Evolutionary conservation across 768 basidiomycete genomes (phyloP).

Genomic region (Termitomyces sp.): DNA sequence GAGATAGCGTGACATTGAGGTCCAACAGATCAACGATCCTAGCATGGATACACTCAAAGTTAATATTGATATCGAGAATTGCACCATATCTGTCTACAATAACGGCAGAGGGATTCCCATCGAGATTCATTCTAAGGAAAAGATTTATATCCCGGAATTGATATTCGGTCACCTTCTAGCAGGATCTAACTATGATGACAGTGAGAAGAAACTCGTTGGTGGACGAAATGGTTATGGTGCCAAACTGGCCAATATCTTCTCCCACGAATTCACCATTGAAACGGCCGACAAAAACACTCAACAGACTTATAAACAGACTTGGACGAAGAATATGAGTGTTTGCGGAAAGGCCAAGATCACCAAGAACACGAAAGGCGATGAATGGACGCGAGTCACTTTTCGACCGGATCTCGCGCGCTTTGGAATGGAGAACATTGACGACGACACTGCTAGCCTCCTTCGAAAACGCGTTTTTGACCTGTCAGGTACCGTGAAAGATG

Average conservation of each 20-base stretch:
- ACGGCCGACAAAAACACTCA: conserved; percentile 83
- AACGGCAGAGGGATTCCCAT: conserved; percentile 96
- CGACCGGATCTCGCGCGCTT: conserved; percentile 89
- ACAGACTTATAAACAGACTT: conserved; percentile 94
- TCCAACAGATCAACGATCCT: conserved; percentile 76
- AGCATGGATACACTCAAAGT: conserved; percentile 92
- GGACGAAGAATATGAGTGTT: conserved; percentile 89
- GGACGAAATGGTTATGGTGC: conserved; percentile 99
- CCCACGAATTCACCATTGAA: conserved; percentile 91
- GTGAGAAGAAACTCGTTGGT: conserved; percentile 97
- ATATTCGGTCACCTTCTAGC: conserved; percentile 96
- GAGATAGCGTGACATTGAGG: background rate
- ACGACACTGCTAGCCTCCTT: conserved; percentile 83
- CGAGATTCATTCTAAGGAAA: conserved; percentile 89
- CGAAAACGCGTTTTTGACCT: conserved; percentile 95
- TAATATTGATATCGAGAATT: conserved; percentile 76
- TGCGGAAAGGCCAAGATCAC: conserved; percentile 91
- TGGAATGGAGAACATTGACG: conserved; percentile 87
- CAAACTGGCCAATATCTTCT: conserved; percentile 98
- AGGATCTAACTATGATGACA: conserved; percentile 96
- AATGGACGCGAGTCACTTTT: conserved; percentile 91
- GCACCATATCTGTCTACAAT: conserved; percentile 89
- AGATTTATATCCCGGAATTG: conserved; percentile 93
- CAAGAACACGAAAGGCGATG: conserved; percentile 80
- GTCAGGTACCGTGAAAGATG: conserved; percentile 89